Evolutionary conservation across 805 yeast species (phyloP), one percentile per base, ranked within the genome.

Genomic region (Candida dajiaensis): DNA sequence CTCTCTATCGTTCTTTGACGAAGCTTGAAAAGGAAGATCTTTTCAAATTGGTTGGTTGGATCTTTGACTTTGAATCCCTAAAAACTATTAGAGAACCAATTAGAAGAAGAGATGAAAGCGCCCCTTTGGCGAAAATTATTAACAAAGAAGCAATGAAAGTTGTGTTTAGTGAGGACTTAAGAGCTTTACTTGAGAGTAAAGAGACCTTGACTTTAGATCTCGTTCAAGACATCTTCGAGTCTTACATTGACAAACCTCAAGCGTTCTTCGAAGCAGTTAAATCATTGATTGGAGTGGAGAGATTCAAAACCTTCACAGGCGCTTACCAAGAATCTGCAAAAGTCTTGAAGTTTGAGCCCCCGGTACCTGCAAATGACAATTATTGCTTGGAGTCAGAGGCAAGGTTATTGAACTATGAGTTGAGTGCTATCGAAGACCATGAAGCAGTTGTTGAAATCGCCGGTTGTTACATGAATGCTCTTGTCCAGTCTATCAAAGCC

Each of bases 1-100:
- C 51, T 1, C 23, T 57, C 7, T 57, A 56, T 35, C 53, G 63
- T 20, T 47, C 59, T 1, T 51, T 58, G 45, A 39, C 46, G 6
- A 37, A 41, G 3, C 47, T 35, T 1, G 63, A 59, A 42, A 52
- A 50, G 21, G 48, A 41, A 1, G 36, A 28, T 2, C 45, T 57
- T 19, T 55, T 49, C 40, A 44, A 40, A 33, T 22, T 43, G n/a
- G 19, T 57, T 11, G 49, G 56, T 6, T 18, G 36, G 3, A 33
- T 48, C 1, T 38, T 57, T 40, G 49, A 52, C 25, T 43, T 52
- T 28, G 44, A 39, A 6, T 38, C 43, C 6, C 19, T n/a, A 4
- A 25, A 41, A 18, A 18, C 20, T 20, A 23, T 16, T 18, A 41
- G 9, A 22, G n/a, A 16, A 4, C 21, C 21, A 25, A 23, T 20